Evolutionary conservation across 2,329 filamentous ascomycete genomes (phyloP).

Genomic region (Nothophoma quercina): DNA sequence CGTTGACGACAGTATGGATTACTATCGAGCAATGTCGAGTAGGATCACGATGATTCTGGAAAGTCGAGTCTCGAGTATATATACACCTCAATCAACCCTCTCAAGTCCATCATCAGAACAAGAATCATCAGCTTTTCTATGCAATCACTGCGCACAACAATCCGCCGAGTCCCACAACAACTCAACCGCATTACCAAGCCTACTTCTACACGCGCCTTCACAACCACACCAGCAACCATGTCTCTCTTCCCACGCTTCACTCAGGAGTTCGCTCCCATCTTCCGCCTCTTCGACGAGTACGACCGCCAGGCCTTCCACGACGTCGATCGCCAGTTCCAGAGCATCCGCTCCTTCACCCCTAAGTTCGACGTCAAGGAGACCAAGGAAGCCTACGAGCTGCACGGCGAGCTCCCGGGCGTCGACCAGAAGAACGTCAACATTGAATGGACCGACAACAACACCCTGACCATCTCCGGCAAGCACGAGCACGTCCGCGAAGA

Average conservation of each 20-base stretch:
- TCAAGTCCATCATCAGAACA: constrained; percentile 35
- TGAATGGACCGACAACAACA: constrained; percentile 80
- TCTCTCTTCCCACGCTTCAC: constrained; percentile 54
- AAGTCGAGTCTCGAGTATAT: constrained; percentile 36
- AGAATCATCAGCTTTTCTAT: constrained; percentile 38
- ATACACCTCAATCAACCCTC: constrained; percentile 21
- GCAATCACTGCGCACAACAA: constrained; percentile 47
- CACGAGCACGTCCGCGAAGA: constrained; percentile 70
- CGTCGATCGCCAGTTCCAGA: constrained; percentile 31
- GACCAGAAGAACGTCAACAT: constrained; percentile 77
- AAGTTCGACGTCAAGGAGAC: constrained; percentile 82
- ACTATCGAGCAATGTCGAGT: constrained; percentile 11
- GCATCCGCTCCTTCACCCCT: constrained; percentile 69
- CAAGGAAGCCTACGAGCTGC: constrained; percentile 73
- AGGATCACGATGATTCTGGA: constrained; percentile 39
- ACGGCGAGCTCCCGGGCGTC: constrained; percentile 81
- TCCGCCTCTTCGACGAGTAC: constrained; percentile 59
- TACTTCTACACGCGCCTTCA: constrained; percentile 27
- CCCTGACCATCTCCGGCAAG: constrained; percentile 73
- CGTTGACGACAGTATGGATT: constrained; percentile 14
- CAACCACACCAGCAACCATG: constrained; percentile 43
- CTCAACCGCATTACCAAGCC: constrained; percentile 42
- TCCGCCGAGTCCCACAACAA: constrained; percentile 41
- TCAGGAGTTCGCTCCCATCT: constrained; percentile 54
- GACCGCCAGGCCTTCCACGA: constrained; percentile 47